Percentiles rank a stretch among this genome's conserved stretches.
phyloP scores from a whole-genome alignment of 345 rosid species.

The Cardamine chenopodiifolia region DNA sequence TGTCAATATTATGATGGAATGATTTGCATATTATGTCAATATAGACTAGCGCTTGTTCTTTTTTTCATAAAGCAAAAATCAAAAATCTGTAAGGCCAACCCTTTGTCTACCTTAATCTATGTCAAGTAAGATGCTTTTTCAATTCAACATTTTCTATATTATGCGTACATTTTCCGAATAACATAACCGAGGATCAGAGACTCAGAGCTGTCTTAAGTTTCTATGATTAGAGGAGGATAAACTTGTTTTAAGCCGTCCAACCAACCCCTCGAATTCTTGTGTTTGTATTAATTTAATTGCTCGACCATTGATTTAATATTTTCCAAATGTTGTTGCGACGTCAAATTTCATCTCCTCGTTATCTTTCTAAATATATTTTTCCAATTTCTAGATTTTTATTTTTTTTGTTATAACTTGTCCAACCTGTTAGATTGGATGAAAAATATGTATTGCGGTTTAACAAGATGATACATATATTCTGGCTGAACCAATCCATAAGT shows the following conservation, averaged over 20 bases:
- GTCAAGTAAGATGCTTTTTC: slow-evolving; percentile 24
- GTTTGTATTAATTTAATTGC: slow-evolving; percentile 5
- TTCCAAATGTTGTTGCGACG: slow-evolving; percentile 9
- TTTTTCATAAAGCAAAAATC: not conserved
- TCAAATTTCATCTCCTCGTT: slow-evolving; percentile 14
- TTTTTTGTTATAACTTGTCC: not conserved
- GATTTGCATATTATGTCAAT: not conserved
- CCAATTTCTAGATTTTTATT: not conserved
- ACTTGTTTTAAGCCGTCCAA: slow-evolving; percentile 38
- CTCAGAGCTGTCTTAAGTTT: slow-evolving; percentile 28
- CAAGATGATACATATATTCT: slow-evolving; percentile 8
- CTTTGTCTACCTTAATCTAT: slow-evolving; percentile 9
- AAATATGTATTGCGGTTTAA: not conserved
- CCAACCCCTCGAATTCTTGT: slow-evolving; percentile 18
- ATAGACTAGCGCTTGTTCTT: not conserved
- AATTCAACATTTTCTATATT: slow-evolving; percentile 7
- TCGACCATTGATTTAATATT: not conserved
- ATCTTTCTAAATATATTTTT: not conserved
- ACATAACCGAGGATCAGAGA: slow-evolving; percentile 9
- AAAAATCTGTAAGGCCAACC: slow-evolving; percentile 17
- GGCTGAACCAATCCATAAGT: not conserved
- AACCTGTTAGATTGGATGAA: not conserved
- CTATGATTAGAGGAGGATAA: slow-evolving; percentile 38
- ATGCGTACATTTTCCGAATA: slow-evolving; percentile 10
- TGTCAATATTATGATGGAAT: slow-evolving; percentile 1